Evolutionary conservation across 1,284 basidiomycete genomes (phyloP).

Genomic region (Coniferiporia sulphurascens): DNA sequence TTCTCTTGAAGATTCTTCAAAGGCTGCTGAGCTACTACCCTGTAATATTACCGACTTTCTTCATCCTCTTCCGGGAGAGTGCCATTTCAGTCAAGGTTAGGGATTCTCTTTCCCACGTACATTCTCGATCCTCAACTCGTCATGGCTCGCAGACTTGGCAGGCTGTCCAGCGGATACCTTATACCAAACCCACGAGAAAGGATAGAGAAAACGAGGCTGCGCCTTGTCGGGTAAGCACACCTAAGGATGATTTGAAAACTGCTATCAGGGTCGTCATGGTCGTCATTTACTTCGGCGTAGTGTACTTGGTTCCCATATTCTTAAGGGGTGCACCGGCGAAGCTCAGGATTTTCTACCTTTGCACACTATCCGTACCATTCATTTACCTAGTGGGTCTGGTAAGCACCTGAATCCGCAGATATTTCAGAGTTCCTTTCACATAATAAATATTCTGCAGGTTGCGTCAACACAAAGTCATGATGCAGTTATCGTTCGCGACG

Average conservation of each 20-base stretch:
- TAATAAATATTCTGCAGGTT: background rate
- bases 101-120: background rate
- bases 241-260: background rate
- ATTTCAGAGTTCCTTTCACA: background rate
- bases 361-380: background rate
- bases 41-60: background rate
- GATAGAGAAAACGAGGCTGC: background rate
- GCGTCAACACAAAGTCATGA: background rate
- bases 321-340: background rate
- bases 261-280: background rate
- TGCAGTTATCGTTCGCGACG: too few relatives aligned
- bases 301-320: background rate
- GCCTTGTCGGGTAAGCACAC: background rate
- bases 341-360: background rate
- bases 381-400: background rate
- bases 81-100: background rate
- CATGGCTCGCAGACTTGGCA: background rate
- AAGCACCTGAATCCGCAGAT: background rate
- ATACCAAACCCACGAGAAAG: background rate
- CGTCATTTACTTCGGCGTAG: background rate
- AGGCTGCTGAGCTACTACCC: background rate
- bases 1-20: too few relatives aligned
- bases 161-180: background rate
- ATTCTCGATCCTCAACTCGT: background rate
- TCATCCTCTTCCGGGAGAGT: background rate